Percentiles rank a stretch among this genome's conserved stretches.
phyloP scores from a whole-genome alignment of 257 asterid species.

The Cinchona pubescens region DNA sequence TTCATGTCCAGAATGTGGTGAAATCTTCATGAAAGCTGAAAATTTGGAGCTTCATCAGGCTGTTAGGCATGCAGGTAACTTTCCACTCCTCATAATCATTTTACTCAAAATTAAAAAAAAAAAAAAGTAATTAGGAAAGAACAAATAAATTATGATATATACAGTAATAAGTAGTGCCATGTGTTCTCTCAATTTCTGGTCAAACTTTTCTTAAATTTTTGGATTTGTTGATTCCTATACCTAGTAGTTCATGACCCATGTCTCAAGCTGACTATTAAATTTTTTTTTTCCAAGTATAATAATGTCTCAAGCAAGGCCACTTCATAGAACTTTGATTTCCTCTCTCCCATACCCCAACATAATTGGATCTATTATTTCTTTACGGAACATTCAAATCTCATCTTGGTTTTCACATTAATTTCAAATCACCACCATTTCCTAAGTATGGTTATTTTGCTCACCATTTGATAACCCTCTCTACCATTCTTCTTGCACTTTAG shows the following conservation, averaged over 20 bases:
- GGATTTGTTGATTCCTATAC: constrained; percentile 36
- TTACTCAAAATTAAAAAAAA: no score
- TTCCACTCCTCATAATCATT: no score
- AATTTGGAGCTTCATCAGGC: constrained; percentile 77
- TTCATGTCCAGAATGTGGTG: constrained; percentile 67
- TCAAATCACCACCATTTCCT: not conserved
- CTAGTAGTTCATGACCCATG: constrained; percentile 35
- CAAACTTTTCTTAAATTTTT: constrained; percentile 39
- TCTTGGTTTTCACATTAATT: not conserved
- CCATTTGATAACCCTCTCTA: not conserved
- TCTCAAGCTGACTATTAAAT: constrained; percentile 11
- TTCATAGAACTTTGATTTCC: not conserved
- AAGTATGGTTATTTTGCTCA: no score
- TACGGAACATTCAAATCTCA: not conserved
- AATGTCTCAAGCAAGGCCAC: not conserved
- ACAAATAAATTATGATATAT: not conserved
- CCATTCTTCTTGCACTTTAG: no score
- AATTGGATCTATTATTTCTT: not conserved
- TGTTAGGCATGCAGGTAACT: constrained; percentile 80
- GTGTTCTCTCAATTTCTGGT: constrained; percentile 30
- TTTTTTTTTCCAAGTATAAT: not conserved
- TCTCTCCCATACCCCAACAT: not conserved
- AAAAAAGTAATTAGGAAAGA: not conserved
- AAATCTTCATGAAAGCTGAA: constrained; percentile 71
- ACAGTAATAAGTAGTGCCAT: not conserved